These are phyloP conservation scores for Panaeolus papilionaceus DNA, from an alignment of 768 basidiomycete species.

Conservation along the genomic window DNA sequence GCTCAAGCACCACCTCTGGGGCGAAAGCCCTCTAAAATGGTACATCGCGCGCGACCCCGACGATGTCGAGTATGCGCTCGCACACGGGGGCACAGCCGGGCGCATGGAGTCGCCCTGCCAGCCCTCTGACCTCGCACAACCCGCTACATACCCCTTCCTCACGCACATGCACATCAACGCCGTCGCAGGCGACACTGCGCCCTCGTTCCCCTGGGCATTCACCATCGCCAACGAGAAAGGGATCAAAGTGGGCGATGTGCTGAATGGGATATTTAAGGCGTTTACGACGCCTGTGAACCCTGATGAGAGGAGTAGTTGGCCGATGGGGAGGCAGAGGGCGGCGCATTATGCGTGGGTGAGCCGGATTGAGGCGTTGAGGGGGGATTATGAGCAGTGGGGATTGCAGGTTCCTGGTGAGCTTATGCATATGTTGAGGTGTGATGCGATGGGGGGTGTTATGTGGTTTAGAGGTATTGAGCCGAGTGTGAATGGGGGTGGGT, in stretches of 20 bases:
- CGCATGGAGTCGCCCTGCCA: constrained; percentile 30
- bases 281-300: constrained; percentile 45
- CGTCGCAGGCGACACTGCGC: constrained; percentile 57
- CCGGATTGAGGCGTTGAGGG: constrained; percentile 26
- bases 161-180: constrained; percentile 60
- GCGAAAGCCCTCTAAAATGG: constrained; percentile 52
- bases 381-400: constrained; percentile 5
- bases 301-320: constrained; percentile 45
- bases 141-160: constrained; percentile 68
- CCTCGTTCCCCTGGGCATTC: constrained; percentile 61
- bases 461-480: constrained; percentile 62
- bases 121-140: constrained; percentile 52
- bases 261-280: constrained; percentile 50
- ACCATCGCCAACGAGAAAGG: constrained; percentile 52
- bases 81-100: background rate
- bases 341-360: constrained; percentile 37
- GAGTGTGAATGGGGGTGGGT: constrained; percentile 51
- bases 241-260: constrained; percentile 57
- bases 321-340: constrained; percentile 36
- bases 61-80: constrained; percentile 25
- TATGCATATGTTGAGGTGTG: constrained; percentile 41
- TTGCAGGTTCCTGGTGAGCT: constrained; percentile 15
- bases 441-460: constrained; percentile 54
- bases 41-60: constrained; percentile 37
- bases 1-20: constrained; percentile 50